Conservation (phyloP, 768 basidiomycete species). For the Auricularia sp. region DNA sequence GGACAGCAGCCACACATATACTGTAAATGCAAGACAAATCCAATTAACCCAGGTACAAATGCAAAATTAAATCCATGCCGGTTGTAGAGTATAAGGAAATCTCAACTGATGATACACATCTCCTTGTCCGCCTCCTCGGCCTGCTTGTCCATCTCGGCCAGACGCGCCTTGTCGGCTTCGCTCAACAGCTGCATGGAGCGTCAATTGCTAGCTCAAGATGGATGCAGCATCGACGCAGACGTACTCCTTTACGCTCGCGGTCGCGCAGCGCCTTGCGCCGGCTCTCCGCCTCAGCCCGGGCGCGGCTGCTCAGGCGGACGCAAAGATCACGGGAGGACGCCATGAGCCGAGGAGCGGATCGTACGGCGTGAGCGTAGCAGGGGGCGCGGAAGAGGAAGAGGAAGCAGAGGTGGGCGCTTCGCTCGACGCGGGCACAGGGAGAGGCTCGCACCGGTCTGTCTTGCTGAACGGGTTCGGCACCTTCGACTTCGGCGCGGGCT, state of each 20-base stretch:
- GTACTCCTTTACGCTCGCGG: neutral
- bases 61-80: too few species aligned
- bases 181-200: neutral
- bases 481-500: constrained; percentile 7
- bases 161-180: neutral
- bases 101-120: neutral
- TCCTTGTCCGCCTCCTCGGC: neutral
- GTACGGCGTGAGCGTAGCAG: neutral
- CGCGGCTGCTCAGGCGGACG: constrained; percentile 6
- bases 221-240: neutral
- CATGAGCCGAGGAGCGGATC: constrained; percentile 1
- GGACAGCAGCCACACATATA: too few species aligned
- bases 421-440: constrained; percentile 22
- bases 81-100: too few species aligned
- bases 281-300: neutral
- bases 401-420: constrained; percentile 55
- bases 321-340: constrained; percentile 3
- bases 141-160: neutral
- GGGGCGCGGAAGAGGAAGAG: constrained; percentile 15
- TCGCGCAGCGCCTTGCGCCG: neutral
- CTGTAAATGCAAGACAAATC: too few species aligned
- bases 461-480: constrained; percentile 30
- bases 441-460: constrained; percentile 52
- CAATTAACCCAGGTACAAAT: too few species aligned
- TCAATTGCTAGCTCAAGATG: neutral